Evolutionary conservation across 2,329 filamentous ascomycete species (phyloP).

Genomic region (Talaromyces sp.): DNA sequence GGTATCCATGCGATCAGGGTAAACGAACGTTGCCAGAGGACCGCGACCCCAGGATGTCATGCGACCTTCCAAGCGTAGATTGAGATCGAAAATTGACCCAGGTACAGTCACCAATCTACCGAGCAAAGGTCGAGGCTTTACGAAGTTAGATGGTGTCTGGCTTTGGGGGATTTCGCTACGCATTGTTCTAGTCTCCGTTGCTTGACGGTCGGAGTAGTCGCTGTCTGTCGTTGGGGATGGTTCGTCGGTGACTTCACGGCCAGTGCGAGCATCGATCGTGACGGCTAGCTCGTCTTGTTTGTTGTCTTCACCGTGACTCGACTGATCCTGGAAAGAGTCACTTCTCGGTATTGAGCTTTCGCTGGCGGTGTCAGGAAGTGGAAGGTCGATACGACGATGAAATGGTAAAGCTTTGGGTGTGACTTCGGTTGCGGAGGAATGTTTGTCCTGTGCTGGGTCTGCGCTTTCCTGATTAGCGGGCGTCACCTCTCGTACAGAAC

Average conservation of each 20-base stretch:
- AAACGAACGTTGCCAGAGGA: conserved; percentile 63
- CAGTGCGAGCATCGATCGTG: conserved; percentile 44
- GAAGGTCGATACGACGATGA: conserved; percentile 37
- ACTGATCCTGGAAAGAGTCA: conserved; percentile 12
- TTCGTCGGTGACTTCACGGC: conserved; percentile 30
- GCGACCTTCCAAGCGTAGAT: conserved; percentile 63
- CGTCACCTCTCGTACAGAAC: conserved; percentile 25
- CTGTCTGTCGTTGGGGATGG: conserved; percentile 19
- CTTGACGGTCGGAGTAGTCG: conserved; percentile 19
- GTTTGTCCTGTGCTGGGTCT: conserved; percentile 18
- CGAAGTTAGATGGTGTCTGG: conserved; percentile 22
- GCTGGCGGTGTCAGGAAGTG: conserved; percentile 38
- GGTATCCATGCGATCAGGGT: conserved; percentile 60
- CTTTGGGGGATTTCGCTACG: conserved; percentile 16
- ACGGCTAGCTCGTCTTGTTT: conserved; percentile 33
- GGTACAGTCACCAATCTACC: conserved; percentile 64
- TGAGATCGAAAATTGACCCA: conserved; percentile 63
- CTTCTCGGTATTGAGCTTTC: conserved; percentile 29
- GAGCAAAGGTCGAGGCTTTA: conserved; percentile 44
- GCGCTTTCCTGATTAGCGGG: conserved; percentile 21
- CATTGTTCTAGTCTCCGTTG: conserved; percentile 15
- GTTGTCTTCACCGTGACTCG: neutral
- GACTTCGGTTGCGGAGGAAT: conserved; percentile 23
- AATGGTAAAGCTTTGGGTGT: conserved; percentile 33
- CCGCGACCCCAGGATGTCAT: conserved; percentile 76